These are phyloP conservation scores for Kwoniella heveanensis DNA, from an alignment of 768 basidiomycete genomes.

Conservation along the genomic window DNA sequence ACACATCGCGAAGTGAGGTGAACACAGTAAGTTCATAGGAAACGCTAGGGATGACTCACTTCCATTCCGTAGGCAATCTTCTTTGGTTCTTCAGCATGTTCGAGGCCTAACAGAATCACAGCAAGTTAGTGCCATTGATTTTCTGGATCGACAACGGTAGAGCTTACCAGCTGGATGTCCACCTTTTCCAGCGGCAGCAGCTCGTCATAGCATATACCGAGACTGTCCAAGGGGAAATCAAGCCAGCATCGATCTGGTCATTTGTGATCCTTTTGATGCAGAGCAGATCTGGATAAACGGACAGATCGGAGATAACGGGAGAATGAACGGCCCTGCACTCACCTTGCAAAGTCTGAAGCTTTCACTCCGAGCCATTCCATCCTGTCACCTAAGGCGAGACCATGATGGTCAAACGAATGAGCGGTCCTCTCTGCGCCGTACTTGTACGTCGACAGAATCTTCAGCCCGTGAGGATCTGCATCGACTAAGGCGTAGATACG, in stretches of 20 bases:
- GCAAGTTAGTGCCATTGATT: not conserved
- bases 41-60: constrained; percentile 31
- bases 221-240: no score
- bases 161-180: constrained; percentile 37
- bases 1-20: not conserved
- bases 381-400: constrained; percentile 66
- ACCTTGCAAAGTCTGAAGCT: constrained; percentile 70
- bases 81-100: constrained; percentile 34
- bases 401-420: constrained; percentile 65
- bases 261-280: no score
- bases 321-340: constrained; percentile 31
- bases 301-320: no score
- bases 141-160: no score
- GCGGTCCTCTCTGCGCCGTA: constrained; percentile 72
- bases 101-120: constrained; percentile 28
- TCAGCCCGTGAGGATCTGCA: constrained; percentile 86
- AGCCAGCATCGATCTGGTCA: no score
- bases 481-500: constrained; percentile 82
- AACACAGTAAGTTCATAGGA: not conserved
- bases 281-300: no score
- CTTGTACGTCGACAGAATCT: constrained; percentile 85
- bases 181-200: constrained; percentile 62
- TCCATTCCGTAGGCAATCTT: constrained; percentile 38
- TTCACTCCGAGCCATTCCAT: constrained; percentile 80
- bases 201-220: constrained; percentile 64